phyloP scores from a whole-genome alignment of 805 yeast species.

The Yarrowia bubula region DNA sequence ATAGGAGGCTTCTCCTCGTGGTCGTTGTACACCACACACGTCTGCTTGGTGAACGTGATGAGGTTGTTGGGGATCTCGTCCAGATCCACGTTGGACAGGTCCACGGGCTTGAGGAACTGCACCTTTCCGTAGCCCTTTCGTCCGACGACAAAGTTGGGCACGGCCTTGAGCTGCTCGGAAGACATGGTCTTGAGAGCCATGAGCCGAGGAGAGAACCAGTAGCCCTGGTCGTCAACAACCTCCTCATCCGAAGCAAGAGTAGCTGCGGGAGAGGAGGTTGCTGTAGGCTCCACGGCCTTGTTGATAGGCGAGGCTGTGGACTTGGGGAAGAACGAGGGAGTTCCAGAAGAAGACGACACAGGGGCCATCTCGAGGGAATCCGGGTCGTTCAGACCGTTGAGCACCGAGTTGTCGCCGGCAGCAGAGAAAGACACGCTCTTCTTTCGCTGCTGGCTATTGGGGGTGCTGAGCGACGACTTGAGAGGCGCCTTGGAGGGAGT shows the following conservation, averaged over 20 bases:
- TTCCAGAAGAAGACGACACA: background rate
- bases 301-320: background rate
- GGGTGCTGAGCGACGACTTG: constrained; percentile 17
- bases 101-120: constrained; percentile 78
- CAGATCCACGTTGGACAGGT: constrained; percentile 56
- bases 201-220: constrained; percentile 81
- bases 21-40: constrained; percentile 73
- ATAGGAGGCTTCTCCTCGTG: constrained; percentile 55
- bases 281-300: constrained; percentile 14
- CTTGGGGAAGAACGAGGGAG: constrained; percentile 26
- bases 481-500: constrained; percentile 20
- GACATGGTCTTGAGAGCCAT: constrained; percentile 59
- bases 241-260: constrained; percentile 40
- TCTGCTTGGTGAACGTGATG: constrained; percentile 57
- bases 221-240: constrained; percentile 65
- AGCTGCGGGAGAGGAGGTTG: background rate
- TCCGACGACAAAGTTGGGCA: constrained; percentile 70
- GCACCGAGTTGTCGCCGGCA: constrained; percentile 21
- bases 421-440: constrained; percentile 20
- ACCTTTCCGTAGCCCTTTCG: constrained; percentile 74
- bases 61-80: constrained; percentile 65
- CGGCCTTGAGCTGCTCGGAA: constrained; percentile 60
- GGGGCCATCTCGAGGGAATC: constrained; percentile 12
- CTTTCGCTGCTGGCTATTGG: constrained; percentile 24
- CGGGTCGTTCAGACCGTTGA: constrained; percentile 16